phyloP scores from a whole-genome alignment of 2,329 filamentous ascomycete genomes.

The Colletotrichum magnum region DNA sequence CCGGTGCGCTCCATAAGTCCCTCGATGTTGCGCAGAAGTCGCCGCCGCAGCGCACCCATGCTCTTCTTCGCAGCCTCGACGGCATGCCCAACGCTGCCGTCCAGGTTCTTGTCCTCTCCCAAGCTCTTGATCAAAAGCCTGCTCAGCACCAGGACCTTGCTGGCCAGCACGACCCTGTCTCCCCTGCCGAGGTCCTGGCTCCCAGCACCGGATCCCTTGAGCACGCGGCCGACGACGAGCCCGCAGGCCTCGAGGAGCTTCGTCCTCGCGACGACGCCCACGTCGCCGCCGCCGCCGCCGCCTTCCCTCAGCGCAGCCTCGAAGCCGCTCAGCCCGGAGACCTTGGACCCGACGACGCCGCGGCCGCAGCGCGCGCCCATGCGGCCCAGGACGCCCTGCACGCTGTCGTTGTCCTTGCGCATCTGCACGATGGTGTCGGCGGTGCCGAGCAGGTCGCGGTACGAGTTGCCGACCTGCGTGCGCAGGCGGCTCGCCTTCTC shows the following conservation, averaged over 20 bases:
- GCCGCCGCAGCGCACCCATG: slow-evolving; percentile 72
- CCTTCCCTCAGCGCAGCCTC: slow-evolving; percentile 43
- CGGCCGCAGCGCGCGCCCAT: slow-evolving; percentile 86
- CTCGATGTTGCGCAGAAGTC: slow-evolving; percentile 77
- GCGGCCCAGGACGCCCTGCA: slow-evolving; percentile 78
- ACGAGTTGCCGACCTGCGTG: slow-evolving; percentile 76
- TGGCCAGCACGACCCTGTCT: slow-evolving; percentile 68
- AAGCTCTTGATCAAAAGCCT: slow-evolving; percentile 83
- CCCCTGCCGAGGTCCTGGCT: slow-evolving; percentile 55
- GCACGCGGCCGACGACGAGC: slow-evolving; percentile 62
- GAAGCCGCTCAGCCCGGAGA: slow-evolving; percentile 68
- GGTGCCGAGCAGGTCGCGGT: slow-evolving; percentile 91
- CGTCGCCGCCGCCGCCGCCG: not conserved
- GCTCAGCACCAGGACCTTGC: slow-evolving; percentile 83
- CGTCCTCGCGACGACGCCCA: slow-evolving; percentile 55
- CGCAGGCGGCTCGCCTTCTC: slow-evolving; percentile 74
- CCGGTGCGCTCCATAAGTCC: slow-evolving; percentile 76
- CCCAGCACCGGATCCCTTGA: slow-evolving; percentile 55
- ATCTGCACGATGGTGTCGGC: slow-evolving; percentile 95
- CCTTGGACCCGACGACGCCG: slow-evolving; percentile 76
- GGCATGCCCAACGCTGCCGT: slow-evolving; percentile 51
- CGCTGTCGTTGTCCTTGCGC: slow-evolving; percentile 81
- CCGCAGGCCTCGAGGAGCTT: slow-evolving; percentile 67
- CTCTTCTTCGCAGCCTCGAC: slow-evolving; percentile 76
- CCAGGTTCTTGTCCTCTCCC: slow-evolving; percentile 58